phyloP scores from a whole-genome alignment of 192 early-diverging fungal species.

The Linnemannia zychae region DNA sequence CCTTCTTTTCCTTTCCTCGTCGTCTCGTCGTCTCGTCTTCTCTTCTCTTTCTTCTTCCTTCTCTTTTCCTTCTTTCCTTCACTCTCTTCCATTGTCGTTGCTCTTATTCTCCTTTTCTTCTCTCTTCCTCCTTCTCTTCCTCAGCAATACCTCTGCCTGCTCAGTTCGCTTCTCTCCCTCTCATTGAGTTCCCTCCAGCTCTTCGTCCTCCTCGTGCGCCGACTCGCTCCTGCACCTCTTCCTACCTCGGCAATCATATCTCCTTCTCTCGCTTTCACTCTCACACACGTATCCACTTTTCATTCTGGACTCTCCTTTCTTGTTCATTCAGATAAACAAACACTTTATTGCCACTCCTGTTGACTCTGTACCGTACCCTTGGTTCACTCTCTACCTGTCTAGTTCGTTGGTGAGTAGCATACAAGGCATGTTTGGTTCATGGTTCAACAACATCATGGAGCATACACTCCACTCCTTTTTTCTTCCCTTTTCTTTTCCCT shows the following conservation, averaged over 20 bases:
- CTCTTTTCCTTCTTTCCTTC: not conserved
- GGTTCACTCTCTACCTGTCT: not conserved
- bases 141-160: not conserved
- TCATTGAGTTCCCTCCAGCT: not conserved
- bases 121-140: not conserved
- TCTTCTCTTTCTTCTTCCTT: not conserved
- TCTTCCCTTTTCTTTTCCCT: not conserved
- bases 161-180: not conserved
- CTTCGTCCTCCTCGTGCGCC: not conserved
- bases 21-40: not conserved
- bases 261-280: not conserved
- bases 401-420: constrained; percentile 9
- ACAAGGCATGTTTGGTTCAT: not conserved
- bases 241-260: not conserved
- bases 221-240: constrained; percentile 9
- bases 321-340: not conserved
- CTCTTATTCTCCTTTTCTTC: constrained; percentile 3
- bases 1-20: not conserved
- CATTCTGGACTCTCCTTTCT: not conserved
- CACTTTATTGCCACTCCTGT: not conserved
- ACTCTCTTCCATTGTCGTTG: not conserved
- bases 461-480: not conserved
- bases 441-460: not conserved
- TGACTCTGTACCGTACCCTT: constrained; percentile 1
- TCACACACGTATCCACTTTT: not conserved